Base-by-base conservation (phyloP, 2,329 filamentous ascomycete species). In the Rhynchosporium graminicola region DNA sequence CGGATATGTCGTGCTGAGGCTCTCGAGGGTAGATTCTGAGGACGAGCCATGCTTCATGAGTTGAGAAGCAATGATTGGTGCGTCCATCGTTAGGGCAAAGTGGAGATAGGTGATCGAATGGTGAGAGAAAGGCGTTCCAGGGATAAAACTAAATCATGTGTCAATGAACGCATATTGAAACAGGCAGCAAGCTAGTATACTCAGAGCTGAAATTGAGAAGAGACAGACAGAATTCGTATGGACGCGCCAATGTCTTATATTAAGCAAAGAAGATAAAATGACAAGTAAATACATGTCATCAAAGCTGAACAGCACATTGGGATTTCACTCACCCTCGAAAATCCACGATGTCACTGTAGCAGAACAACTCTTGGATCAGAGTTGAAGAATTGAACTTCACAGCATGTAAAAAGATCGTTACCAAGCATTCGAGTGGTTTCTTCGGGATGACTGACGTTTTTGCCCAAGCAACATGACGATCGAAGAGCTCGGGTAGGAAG, bases 31-130 rank as follows among this genome's bases (percentile, higher is more conserved):
- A 13, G n/a, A 51, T 29, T 46, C 51, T 36, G 45, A 47, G 4
- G 43, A 46, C 0, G 59, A 50, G 12, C 59, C 59, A 36, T 60
- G 29, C 31, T 60, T 60, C 28, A 60, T 47, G 38, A 60, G 33
- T 31, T 40, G 42, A 6, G 40, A 45, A 6, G 59, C 48, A n/a
- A 60, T 43, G 29, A 45, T 12, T 33, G 59, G 59, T 12, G 59
- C 59, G 29, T 60, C 59, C 50, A 55, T 55, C 0, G 42, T 33
- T 3, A 59, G 7, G 15, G 56, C 56, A n/a, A 59, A 59, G 45
- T 59, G 56, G 12, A 50, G 56, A 20, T 40, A 59, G 4, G 56
- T 50, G 31, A 59, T 40, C 8, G 13, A 12, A 2, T 48, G 26
- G n/a, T 57, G 54, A 46, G 43, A 47, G 15, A 57, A 46, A 26